Conservation (phyloP, 2,329 filamentous ascomycete genomes). For the Fusarium sp. region DNA sequence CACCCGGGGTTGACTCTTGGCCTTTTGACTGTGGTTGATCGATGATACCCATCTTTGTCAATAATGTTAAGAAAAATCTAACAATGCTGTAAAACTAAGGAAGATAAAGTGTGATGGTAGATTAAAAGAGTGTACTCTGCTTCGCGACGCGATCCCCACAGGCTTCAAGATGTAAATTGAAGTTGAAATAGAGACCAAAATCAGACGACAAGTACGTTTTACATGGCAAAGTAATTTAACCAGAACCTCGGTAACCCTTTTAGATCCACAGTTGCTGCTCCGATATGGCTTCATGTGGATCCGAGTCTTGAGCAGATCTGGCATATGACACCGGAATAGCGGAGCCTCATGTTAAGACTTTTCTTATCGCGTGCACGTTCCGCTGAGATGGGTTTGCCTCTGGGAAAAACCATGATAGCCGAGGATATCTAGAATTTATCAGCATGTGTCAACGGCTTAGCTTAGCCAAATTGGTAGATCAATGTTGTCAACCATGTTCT, state of each 20-base stretch:
- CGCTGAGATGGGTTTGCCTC: neutral
- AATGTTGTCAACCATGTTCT: neutral
- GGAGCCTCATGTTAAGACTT: neutral
- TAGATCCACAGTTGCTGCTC: neutral
- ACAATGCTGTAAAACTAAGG: neutral
- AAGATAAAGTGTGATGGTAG: neutral
- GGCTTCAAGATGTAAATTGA: neutral
- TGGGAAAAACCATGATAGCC: rapidly evolving
- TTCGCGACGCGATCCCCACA: neutral
- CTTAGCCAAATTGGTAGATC: neutral
- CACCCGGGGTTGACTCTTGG: neutral
- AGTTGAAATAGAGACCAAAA: neutral
- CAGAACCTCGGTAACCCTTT: neutral
- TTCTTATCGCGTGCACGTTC: neutral
- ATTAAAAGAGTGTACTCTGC: neutral
- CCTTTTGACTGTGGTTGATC: neutral
- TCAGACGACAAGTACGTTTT: neutral
- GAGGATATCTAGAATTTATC: neutral
- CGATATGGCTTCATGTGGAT: neutral
- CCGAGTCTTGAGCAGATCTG: neutral
- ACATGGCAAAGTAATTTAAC: neutral
- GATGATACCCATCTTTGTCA: neutral
- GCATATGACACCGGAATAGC: neutral
- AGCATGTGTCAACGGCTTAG: neutral
- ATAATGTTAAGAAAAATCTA: neutral